A percentile compares a stretch with the other conserved stretches of the same genome.
phyloP scores from a whole-genome alignment of 2,329 filamentous ascomycete genomes.

The Xylariaceae sp. region DNA sequence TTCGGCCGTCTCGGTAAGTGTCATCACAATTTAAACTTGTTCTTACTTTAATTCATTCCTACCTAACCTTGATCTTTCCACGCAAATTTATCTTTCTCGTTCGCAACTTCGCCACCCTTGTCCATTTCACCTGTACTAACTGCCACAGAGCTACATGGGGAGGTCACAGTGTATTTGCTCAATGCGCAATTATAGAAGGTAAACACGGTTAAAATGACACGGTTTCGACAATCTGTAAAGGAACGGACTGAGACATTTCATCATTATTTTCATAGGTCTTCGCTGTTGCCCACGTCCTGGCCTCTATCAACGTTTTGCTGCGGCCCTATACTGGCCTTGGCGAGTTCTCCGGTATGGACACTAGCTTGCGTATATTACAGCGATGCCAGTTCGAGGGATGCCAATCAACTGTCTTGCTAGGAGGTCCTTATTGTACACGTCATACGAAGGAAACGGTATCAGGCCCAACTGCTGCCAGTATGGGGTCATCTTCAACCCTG shows the following conservation, averaged over 20 bases:
- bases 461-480: not conserved
- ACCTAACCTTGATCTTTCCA: not conserved
- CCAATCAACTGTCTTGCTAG: conserved; percentile 15
- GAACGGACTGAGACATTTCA: conserved; percentile 19
- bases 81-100: not conserved
- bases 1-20: not conserved
- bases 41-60: not conserved
- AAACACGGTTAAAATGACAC: conserved; percentile 31
- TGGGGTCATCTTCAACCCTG: not conserved
- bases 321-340: not conserved
- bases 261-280: conserved; percentile 21
- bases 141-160: not conserved
- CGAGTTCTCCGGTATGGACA: conserved; percentile 22
- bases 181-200: no score
- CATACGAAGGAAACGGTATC: conserved; percentile 8
- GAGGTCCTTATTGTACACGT: conserved; percentile 22
- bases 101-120: not conserved
- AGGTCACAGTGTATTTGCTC: conserved; percentile 9
- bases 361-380: conserved; percentile 5
- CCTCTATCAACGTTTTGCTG: conserved; percentile 8
- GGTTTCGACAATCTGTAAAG: conserved; percentile 22
- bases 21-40: not conserved
- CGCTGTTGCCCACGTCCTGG: conserved; percentile 15
- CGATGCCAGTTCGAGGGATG: conserved; percentile 29
- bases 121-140: conserved; percentile 4